phyloP scores from a whole-genome alignment of 768 basidiomycete genomes.

The Lyophyllum semitale region DNA sequence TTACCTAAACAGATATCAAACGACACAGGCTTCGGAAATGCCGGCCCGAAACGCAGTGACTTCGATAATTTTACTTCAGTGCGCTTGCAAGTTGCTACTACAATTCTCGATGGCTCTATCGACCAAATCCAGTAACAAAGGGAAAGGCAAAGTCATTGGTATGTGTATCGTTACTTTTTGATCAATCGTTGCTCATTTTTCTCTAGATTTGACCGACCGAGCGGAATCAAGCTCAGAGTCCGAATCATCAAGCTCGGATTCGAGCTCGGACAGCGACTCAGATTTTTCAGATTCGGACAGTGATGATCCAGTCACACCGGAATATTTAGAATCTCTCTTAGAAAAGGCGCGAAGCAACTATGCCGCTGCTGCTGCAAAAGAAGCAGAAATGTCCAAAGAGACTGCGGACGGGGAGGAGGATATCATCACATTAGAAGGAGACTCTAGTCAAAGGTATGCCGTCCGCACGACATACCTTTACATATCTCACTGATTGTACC shows the following conservation, averaged over 20 bases:
- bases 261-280: slow-evolving; percentile 37
- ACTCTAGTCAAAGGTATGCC: slow-evolving; percentile 37
- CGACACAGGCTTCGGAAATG: no score
- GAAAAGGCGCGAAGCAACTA: slow-evolving; percentile 61
- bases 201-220: not conserved
- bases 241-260: slow-evolving; percentile 28
- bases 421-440: slow-evolving; percentile 50
- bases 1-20: no score
- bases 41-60: no score
- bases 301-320: slow-evolving; percentile 52
- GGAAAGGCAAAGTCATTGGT: slow-evolving; percentile 52
- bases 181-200: not conserved
- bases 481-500: not conserved
- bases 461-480: slow-evolving; percentile 2
- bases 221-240: slow-evolving; percentile 3
- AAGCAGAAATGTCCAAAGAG: slow-evolving; percentile 19
- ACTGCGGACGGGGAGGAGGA: slow-evolving; percentile 44
- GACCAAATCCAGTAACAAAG: slow-evolving; percentile 31
- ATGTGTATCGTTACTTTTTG: not conserved
- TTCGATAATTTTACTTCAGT: slow-evolving; percentile 1
- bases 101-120: slow-evolving; percentile 18
- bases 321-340: slow-evolving; percentile 64
- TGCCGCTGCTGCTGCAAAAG: slow-evolving; percentile 30
- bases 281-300: slow-evolving; percentile 40
- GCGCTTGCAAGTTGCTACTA: not conserved